These are phyloP conservation scores for Pilaira anomala DNA, from an alignment of 192 early-diverging fungal species.

Conservation along the genomic window DNA sequence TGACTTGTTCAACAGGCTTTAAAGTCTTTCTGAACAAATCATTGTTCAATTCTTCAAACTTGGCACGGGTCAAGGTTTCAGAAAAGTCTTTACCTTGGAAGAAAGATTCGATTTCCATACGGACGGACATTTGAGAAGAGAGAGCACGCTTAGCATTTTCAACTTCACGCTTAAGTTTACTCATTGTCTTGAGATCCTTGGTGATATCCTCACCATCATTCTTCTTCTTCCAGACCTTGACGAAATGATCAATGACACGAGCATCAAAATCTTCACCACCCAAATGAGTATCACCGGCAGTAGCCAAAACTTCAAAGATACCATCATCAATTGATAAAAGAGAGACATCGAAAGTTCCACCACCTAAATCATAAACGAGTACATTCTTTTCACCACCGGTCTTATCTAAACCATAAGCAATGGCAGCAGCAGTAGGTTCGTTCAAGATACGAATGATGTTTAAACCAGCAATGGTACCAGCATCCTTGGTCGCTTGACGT, in stretches of 20 bases:
- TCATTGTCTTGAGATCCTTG: constrained; percentile 79
- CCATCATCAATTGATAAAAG: constrained; percentile 94
- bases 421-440: constrained; percentile 97
- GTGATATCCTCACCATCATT: constrained; percentile 66
- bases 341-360: constrained; percentile 96
- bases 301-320: constrained; percentile 97
- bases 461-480: constrained; percentile 81
- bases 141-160: constrained; percentile 90
- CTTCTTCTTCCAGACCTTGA: constrained; percentile 86
- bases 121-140: constrained; percentile 85
- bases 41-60: constrained; percentile 91
- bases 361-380: constrained; percentile 96
- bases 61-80: constrained; percentile 87
- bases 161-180: constrained; percentile 91
- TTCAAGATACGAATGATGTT: constrained; percentile 87
- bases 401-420: constrained; percentile 98
- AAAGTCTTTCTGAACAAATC: constrained; percentile 89
- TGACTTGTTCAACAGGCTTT: constrained; percentile 83
- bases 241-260: constrained; percentile 88
- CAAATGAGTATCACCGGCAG: constrained; percentile 96
- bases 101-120: constrained; percentile 90
- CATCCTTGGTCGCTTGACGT: constrained; percentile 91
- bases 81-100: constrained; percentile 80
- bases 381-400: constrained; percentile 84
- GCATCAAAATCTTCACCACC: constrained; percentile 99